Evolutionary conservation across 208 protist genomes (phyloP).

Genomic region (Leishmania martiniquensis): DNA sequence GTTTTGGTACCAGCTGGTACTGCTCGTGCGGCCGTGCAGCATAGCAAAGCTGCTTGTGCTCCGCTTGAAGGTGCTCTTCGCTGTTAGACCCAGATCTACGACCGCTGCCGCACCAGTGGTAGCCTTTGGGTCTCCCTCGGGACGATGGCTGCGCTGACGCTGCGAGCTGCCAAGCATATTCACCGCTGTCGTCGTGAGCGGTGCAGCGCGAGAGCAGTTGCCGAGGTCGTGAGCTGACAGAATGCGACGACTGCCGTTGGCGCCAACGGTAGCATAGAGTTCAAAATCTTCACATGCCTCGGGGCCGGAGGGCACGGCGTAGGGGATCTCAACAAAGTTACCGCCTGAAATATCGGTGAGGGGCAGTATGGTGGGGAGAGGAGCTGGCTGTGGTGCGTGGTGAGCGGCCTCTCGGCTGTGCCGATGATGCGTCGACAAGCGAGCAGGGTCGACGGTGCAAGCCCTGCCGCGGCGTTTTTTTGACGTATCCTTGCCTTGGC

Average conservation of each 20-base stretch:
- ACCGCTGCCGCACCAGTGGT: neutral
- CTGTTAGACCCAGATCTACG: neutral
- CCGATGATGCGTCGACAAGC: neutral
- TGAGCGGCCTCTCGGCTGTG: neutral
- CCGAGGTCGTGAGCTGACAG: neutral
- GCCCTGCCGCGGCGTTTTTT: neutral
- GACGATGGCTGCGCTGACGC: neutral
- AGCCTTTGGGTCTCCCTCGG: neutral
- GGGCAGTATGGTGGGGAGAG: slow-evolving; percentile 3
- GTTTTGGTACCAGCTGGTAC: slow-evolving; percentile 60
- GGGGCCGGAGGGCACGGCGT: slow-evolving; percentile 29
- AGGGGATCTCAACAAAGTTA: slow-evolving; percentile 37
- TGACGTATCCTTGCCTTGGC: neutral
- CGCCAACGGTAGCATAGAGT: neutral
- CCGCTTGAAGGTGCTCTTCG: neutral
- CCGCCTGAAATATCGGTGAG: slow-evolving; percentile 11
- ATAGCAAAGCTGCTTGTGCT: neutral
- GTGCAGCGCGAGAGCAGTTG: slow-evolving; percentile 5
- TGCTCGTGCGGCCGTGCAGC: slow-evolving; percentile 65
- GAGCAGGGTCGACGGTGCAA: neutral
- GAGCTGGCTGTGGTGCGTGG: neutral
- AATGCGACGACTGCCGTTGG: neutral
- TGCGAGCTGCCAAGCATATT: neutral
- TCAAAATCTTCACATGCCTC: slow-evolving; percentile 9
- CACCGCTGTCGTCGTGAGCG: neutral